Base-by-base conservation (phyloP, 2,329 filamentous ascomycete genomes). In the Simplicillium aogashimaense region DNA sequence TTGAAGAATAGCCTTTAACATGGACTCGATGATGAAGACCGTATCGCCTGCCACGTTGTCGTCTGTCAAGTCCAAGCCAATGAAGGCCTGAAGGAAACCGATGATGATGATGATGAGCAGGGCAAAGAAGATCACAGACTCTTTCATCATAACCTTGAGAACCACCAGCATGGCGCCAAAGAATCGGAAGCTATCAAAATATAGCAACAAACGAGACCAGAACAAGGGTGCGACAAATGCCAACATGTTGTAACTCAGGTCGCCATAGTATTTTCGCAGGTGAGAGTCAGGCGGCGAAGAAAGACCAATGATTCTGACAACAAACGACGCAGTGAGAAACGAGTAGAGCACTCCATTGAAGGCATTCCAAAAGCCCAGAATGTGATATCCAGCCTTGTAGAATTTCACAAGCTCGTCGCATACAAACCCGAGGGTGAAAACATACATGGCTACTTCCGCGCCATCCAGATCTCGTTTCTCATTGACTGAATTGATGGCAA, bases 161-260 rank as follows among this genome's bases (percentile, higher is more conserved):
- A 98, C 89, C 2, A 98, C 90, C 1, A 98, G 76, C 92, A 98
- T 98, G 37, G 90, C 88, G 17, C 92, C 92, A 53, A 98, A 98
- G 69, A 98, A 98, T 41, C 86, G 81, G 71, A 94, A 78, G 29
- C 84, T 86, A 61, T 98, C 92, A 14, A 98, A 76, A 56, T 95
- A 98, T 7, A 98, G 76, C 46, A 98, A 66, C 43, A 98, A 72
- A 4, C 92, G 83, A 55, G 81, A 84, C 90, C 92, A 98, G 61
- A 98, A 97, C 85, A 98, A 86, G 0, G 92, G 92, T 0, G 92
- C 89, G 3, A 82, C 81, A 59, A 95, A 94, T 9, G 92, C 88
- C 17, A 98, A 67, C 57, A 97, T 88, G 61, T 95, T 94, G 64
- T 98, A 98, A 56, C 84, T 89, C 15, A 95, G 66, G 43, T 77